A percentile compares a stretch with the other conserved stretches of the same genome.
These are phyloP conservation scores for Casuarina glauca DNA, from an alignment of 306 rosid species.

Conservation along the genomic window DNA sequence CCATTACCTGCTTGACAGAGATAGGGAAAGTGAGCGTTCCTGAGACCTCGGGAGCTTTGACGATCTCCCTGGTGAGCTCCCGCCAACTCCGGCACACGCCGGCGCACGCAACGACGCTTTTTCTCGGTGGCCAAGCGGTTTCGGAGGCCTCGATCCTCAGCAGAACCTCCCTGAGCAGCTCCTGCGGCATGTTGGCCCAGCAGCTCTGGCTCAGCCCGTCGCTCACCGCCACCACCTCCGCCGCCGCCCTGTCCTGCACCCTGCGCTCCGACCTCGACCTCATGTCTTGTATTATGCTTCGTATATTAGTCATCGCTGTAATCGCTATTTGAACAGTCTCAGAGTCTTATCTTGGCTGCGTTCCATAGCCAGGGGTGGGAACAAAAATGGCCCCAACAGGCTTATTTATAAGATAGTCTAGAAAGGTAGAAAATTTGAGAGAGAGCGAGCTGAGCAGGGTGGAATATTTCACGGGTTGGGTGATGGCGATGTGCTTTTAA, in stretches of 20 bases:
- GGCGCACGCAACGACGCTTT: conserved; percentile 85
- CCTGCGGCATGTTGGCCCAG: conserved; percentile 95
- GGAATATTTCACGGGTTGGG: neutral
- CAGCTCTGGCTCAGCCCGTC: conserved; percentile 67
- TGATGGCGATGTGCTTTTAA: neutral
- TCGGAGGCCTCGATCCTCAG: conserved; percentile 75
- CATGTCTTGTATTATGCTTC: conserved; percentile 68
- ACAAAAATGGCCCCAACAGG: neutral
- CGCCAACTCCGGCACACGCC: conserved; percentile 98
- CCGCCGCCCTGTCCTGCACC: conserved; percentile 45
- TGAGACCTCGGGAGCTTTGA: conserved; percentile 70
- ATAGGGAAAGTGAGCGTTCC: conserved; percentile 82
- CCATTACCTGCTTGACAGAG: conserved; percentile 83
- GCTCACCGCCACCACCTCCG: conserved; percentile 11
- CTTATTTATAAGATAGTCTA: neutral
- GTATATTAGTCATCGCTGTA: conserved; percentile 48
- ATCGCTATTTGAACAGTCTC: too few relatives aligned
- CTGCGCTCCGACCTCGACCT: conserved; percentile 74
- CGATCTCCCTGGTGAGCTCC: conserved; percentile 69
- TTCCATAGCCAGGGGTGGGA: too few relatives aligned
- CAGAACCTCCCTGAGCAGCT: conserved; percentile 85
- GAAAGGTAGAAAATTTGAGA: neutral
- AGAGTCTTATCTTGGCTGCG: neutral
- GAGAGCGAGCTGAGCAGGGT: neutral
- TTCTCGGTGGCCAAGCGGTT: conserved; percentile 78